Evolutionary conservation across 768 basidiomycete genomes (phyloP).

Genomic region (Termitomyces sp.): DNA sequence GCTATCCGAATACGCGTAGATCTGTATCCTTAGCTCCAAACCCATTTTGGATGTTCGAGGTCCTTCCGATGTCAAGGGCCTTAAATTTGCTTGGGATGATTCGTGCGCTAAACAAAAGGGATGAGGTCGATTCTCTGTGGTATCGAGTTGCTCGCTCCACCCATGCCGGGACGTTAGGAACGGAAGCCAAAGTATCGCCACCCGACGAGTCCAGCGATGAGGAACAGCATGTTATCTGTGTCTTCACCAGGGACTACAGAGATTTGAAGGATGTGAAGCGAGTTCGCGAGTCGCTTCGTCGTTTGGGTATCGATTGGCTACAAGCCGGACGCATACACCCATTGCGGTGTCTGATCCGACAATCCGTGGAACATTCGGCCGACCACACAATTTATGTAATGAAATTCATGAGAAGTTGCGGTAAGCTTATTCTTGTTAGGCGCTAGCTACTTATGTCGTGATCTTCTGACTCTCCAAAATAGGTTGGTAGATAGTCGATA

Average conservation of each 20-base stretch:
- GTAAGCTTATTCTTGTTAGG: not conserved
- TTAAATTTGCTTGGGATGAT: constrained; percentile 4
- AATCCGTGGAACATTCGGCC: not conserved
- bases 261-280: constrained; percentile 5
- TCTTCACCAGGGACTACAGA: constrained; percentile 14
- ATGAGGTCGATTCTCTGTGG: constrained; percentile 13
- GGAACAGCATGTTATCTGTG: constrained; percentile 9
- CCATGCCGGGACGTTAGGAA: constrained; percentile 11
- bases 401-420: no score
- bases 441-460: no score
- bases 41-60: not conserved
- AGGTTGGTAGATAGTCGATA: no score
- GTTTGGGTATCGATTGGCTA: constrained; percentile 15
- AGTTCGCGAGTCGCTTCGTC: constrained; percentile 11
- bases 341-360: not conserved
- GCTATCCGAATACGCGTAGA: constrained; percentile 6
- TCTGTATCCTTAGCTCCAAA: not conserved
- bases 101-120: not conserved
- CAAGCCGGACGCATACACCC: constrained; percentile 15
- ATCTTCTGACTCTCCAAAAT: not conserved
- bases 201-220: constrained; percentile 4
- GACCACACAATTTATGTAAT: not conserved
- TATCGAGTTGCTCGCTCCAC: constrained; percentile 8
- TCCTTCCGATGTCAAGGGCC: not conserved
- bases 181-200: constrained; percentile 10